These are phyloP conservation scores for Annona cherimola DNA, from an alignment of 164 flowering plant genomes.

Conservation along the genomic window DNA sequence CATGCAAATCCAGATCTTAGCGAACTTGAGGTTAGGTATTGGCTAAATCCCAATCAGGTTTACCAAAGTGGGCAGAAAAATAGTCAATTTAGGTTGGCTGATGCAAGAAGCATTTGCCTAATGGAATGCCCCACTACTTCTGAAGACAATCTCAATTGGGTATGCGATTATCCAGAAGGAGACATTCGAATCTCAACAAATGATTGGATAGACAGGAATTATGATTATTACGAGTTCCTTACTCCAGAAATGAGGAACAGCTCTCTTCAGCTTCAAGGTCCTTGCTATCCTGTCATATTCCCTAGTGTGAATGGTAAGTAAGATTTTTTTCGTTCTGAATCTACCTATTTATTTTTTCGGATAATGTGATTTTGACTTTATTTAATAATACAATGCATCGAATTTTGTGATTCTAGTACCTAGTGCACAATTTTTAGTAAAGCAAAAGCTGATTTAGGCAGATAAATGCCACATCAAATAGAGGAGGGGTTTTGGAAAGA, in stretches of 20 bases:
- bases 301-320: slow-evolving; percentile 92
- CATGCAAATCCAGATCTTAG: slow-evolving; percentile 74
- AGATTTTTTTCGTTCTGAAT: not conserved
- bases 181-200: slow-evolving; percentile 57
- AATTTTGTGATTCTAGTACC: no score
- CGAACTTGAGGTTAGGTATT: slow-evolving; percentile 72
- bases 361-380: no score
- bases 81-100: slow-evolving; percentile 51
- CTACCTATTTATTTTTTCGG: not conserved
- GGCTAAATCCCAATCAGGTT: slow-evolving; percentile 90
- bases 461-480: no score
- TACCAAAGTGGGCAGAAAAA: slow-evolving; percentile 74
- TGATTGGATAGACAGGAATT: slow-evolving; percentile 88
- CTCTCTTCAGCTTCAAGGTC: slow-evolving; percentile 96
- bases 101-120: slow-evolving; percentile 85
- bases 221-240: slow-evolving; percentile 85
- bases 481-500: no score
- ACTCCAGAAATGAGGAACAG: slow-evolving; percentile 80
- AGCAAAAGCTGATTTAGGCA: no score
- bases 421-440: no score
- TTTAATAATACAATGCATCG: no score
- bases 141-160: slow-evolving; percentile 85
- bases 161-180: slow-evolving; percentile 97
- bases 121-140: slow-evolving; percentile 86
- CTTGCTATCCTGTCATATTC: slow-evolving; percentile 95